Conservation (phyloP, 768 basidiomycete species). For the Phanerochaete sordida region DNA sequence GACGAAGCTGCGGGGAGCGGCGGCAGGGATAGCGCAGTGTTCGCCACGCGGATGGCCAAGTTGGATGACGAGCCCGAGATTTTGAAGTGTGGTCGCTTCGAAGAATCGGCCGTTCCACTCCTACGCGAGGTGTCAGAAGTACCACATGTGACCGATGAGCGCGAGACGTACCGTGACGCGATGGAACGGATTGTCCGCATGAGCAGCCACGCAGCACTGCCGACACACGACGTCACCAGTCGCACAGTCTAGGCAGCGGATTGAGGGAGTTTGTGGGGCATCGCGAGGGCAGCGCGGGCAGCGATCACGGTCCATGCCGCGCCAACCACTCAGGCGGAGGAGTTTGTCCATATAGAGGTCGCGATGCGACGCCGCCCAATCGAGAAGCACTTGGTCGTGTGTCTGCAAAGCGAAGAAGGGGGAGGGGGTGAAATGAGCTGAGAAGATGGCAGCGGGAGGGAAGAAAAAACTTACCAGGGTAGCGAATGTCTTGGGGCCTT, state of each 20-base stretch:
- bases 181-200: conserved; percentile 16
- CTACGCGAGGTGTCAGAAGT: conserved; percentile 1
- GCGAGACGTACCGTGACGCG: conserved; percentile 13
- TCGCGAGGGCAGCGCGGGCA: no score
- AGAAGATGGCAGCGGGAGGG: no score
- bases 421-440: no score
- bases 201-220: conserved; percentile 4
- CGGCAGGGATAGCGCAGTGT: conserved; percentile 6
- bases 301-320: not conserved
- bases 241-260: conserved; percentile 1
- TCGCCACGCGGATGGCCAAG: conserved; percentile 21
- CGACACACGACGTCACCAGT: not conserved
- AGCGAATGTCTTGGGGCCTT: no score
- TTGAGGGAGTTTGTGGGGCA: no score
- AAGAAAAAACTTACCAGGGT: no score
- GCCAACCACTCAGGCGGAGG: conserved; percentile 1
- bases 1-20: conserved; percentile 8
- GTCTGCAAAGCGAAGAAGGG: no score
- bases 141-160: not conserved
- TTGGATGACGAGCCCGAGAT: conserved; percentile 21
- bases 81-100: conserved; percentile 5
- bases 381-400: not conserved
- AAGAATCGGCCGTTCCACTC: conserved; percentile 16
- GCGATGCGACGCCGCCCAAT: not conserved
- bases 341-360: not conserved